phyloP scores from a whole-genome alignment of 2,329 filamentous ascomycete species.

The Sphaerulina populicola region DNA sequence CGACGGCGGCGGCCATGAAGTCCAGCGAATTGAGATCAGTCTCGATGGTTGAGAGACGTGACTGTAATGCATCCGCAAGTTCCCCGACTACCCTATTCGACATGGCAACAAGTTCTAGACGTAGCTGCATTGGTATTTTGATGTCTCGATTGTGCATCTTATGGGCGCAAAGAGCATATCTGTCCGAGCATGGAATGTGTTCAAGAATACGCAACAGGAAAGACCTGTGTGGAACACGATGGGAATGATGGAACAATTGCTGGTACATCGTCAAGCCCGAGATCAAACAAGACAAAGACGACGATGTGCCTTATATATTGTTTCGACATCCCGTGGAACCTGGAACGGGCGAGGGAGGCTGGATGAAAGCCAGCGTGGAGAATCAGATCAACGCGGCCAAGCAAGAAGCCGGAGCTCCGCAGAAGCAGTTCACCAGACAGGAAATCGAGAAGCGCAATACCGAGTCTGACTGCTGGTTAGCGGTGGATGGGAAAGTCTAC shows the following conservation, averaged over 20 bases:
- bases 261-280: conserved; percentile 43
- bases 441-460: conserved; percentile 47
- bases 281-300: conserved; percentile 31
- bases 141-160: conserved; percentile 41
- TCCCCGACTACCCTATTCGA: conserved; percentile 43
- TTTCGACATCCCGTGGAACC: conserved; percentile 45
- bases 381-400: conserved; percentile 41
- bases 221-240: conserved; percentile 43
- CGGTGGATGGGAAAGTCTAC: conserved; percentile 46
- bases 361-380: conserved; percentile 45
- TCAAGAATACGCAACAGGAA: conserved; percentile 46
- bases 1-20: conserved; percentile 44
- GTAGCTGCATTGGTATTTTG: conserved; percentile 48
- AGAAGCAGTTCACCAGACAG: conserved; percentile 46
- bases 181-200: conserved; percentile 44
- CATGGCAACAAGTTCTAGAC: conserved; percentile 50
- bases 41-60: conserved; percentile 43
- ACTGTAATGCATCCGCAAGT: conserved; percentile 44
- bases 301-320: conserved; percentile 31
- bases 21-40: conserved; percentile 44
- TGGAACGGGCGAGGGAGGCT: conserved; percentile 40
- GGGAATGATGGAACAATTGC: conserved; percentile 51
- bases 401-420: conserved; percentile 39
- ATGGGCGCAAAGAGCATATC: conserved; percentile 38
- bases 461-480: conserved; percentile 47